phyloP scores from a whole-genome alignment of 352 stramenopile species.

The Phytophthora melonis region DNA sequence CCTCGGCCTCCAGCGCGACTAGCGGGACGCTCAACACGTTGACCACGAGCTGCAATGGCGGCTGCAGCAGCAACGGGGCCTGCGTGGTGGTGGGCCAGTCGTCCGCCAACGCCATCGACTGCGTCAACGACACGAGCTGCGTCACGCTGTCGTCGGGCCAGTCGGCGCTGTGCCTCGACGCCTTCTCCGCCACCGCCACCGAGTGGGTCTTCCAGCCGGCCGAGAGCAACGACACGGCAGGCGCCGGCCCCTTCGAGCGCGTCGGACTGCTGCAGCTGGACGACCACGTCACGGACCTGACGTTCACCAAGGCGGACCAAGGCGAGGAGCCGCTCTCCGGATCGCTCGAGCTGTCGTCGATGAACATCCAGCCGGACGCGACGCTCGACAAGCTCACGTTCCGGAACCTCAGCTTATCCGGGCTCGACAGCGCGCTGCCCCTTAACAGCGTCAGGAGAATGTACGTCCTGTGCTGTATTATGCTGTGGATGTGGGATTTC shows the following conservation, averaged over 20 bases:
- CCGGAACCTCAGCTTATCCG: slow-evolving; percentile 50
- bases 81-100: slow-evolving; percentile 76
- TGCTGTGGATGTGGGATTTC: background rate
- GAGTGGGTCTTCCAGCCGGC: slow-evolving; percentile 69
- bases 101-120: slow-evolving; percentile 70
- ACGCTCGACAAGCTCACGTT: slow-evolving; percentile 66
- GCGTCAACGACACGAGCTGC: slow-evolving; percentile 78
- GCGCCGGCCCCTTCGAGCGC: slow-evolving; percentile 71
- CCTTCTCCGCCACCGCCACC: slow-evolving; percentile 48
- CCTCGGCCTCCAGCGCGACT: slow-evolving; percentile 15
- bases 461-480: slow-evolving; percentile 33
- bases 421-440: slow-evolving; percentile 60
- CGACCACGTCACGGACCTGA: slow-evolving; percentile 56
- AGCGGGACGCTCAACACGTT: slow-evolving; percentile 69
- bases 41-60: slow-evolving; percentile 80
- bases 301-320: slow-evolving; percentile 53
- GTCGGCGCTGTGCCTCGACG: slow-evolving; percentile 70
- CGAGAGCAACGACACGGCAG: slow-evolving; percentile 55
- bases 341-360: slow-evolving; percentile 65
- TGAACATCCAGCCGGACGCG: slow-evolving; percentile 65
- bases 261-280: slow-evolving; percentile 74
- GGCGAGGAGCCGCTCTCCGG: slow-evolving; percentile 46
- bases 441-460: slow-evolving; percentile 64
- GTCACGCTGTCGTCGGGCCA: slow-evolving; percentile 72
- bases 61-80: slow-evolving; percentile 62